phyloP scores from a whole-genome alignment of 192 early-diverging fungal genomes.

The Entrophospora sp. region DNA sequence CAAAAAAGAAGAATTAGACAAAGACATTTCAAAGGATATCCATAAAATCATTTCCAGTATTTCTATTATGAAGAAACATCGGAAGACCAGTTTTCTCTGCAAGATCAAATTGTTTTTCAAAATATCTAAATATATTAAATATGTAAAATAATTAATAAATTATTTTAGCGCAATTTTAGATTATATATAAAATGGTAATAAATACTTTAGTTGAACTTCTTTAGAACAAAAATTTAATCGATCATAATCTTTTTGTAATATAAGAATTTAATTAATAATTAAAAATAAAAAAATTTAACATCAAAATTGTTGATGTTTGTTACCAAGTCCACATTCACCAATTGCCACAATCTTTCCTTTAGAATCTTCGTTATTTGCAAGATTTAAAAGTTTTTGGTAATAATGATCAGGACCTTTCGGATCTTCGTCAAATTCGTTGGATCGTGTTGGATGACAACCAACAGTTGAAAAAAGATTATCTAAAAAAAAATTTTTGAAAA shows the following conservation, averaged over 20 bases:
- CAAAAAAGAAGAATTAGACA: background rate
- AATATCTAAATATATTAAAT: constrained; percentile 53
- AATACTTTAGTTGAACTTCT: constrained; percentile 56
- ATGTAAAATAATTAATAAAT: too few species aligned
- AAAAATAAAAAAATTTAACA: background rate
- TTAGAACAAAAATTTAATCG: constrained; percentile 74
- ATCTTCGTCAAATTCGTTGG: constrained; percentile 56
- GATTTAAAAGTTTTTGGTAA: constrained; percentile 39
- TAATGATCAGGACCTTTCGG: constrained; percentile 54
- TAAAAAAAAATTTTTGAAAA: background rate
- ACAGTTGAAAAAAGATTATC: constrained; percentile 61
- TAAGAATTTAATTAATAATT: background rate
- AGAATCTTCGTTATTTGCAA: constrained; percentile 30
- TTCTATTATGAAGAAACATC: constrained; percentile 87
- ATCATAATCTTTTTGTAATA: constrained; percentile 69
- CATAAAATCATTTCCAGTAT: constrained; percentile 72
- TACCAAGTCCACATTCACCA: constrained; percentile 86
- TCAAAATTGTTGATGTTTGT: too few species aligned
- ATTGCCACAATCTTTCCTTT: constrained; percentile 71
- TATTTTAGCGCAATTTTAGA: background rate
- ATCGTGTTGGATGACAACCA: constrained; percentile 81
- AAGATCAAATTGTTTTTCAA: constrained; percentile 73
- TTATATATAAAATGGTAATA: background rate
- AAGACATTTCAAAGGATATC: too few species aligned
- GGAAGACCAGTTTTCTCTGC: constrained; percentile 70